A percentile compares a stretch with the other conserved stretches of the same genome.
Conservation (phyloP, 768 basidiomycete species). For the Leccinellum albellum region DNA sequence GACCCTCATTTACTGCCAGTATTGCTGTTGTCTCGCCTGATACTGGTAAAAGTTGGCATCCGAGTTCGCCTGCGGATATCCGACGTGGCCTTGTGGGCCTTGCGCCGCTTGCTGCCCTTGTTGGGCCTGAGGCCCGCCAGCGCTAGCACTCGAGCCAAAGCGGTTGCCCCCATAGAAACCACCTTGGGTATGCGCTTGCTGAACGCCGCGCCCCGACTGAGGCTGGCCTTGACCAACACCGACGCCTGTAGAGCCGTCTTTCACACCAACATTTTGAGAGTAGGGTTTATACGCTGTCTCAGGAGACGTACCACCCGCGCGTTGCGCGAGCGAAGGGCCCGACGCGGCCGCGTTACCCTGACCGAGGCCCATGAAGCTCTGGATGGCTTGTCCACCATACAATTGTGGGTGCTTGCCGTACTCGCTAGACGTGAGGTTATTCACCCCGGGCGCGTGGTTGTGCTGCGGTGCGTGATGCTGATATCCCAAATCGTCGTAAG, state of each 20-base stretch:
- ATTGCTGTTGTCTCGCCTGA: constrained; percentile 61
- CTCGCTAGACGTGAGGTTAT: constrained; percentile 38
- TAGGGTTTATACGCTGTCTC: constrained; percentile 78
- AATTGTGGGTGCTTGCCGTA: constrained; percentile 44
- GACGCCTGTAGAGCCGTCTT: constrained; percentile 53
- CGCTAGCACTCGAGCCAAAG: constrained; percentile 41
- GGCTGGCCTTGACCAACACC: constrained; percentile 36
- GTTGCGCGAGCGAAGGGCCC: constrained; percentile 45
- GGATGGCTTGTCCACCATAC: constrained; percentile 56
- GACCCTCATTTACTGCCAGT: constrained; percentile 38
- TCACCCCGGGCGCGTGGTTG: constrained; percentile 48
- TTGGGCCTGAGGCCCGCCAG: constrained; percentile 46
- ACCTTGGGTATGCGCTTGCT: constrained; percentile 41
- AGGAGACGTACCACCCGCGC: constrained; percentile 53
- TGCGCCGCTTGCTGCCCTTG: constrained; percentile 38
- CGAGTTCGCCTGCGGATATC: constrained; percentile 51
- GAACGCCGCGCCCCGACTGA: constrained; percentile 42
- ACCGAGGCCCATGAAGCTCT: constrained; percentile 68
- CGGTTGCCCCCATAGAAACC: constrained; percentile 45
- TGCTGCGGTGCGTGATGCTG: constrained; percentile 54
- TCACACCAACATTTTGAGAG: constrained; percentile 45
- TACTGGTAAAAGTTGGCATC: constrained; percentile 72
- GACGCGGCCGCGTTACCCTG: constrained; percentile 38
- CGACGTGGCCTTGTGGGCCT: constrained; percentile 40
- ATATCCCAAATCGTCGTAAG: constrained; percentile 51